These are phyloP conservation scores for Euclidium syriacum DNA, from an alignment of 345 rosid genomes.

Conservation along the genomic window DNA sequence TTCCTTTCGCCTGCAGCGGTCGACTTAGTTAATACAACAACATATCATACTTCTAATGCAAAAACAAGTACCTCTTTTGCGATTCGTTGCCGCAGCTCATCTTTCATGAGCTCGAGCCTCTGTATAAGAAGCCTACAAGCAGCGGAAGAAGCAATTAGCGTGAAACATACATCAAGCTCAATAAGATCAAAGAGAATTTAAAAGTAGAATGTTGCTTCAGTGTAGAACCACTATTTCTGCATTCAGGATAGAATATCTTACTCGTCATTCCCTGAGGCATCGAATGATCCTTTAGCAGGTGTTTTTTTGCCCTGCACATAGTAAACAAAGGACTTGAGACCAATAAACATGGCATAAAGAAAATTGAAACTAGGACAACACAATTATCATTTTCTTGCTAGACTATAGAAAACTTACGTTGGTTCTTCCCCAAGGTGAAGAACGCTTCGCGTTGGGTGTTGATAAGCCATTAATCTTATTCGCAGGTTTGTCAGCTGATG, in stretches of 20 bases:
- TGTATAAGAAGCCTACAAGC: constrained; percentile 81
- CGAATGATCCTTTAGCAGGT: constrained; percentile 80
- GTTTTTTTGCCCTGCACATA: constrained; percentile 42
- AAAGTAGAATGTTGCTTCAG: neutral
- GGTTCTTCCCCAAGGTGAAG: constrained; percentile 88
- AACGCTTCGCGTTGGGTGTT: constrained; percentile 47
- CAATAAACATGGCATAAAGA: neutral
- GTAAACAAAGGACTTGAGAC: constrained; percentile 2
- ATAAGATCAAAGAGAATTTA: neutral
- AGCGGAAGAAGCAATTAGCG: constrained; percentile 3
- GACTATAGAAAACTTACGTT: constrained; percentile 46
- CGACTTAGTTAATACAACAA: constrained; percentile 25
- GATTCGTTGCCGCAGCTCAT: constrained; percentile 90
- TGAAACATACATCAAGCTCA: neutral
- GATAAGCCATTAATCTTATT: constrained; percentile 51
- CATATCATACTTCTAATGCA: constrained; percentile 14
- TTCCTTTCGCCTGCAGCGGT: constrained; percentile 74
- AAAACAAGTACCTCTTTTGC: constrained; percentile 75
- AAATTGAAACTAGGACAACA: neutral
- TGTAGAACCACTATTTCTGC: neutral
- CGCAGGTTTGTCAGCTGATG: constrained; percentile 53
- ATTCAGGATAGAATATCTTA: constrained; percentile 40
- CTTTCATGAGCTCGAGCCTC: constrained; percentile 90
- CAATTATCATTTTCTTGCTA: constrained; percentile 2
- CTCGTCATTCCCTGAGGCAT: constrained; percentile 96